Percentiles rank a stretch among this genome's conserved stretches.
These are phyloP conservation scores for Sutorius australiensis DNA, from an alignment of 768 basidiomycete species.

Conservation along the genomic window DNA sequence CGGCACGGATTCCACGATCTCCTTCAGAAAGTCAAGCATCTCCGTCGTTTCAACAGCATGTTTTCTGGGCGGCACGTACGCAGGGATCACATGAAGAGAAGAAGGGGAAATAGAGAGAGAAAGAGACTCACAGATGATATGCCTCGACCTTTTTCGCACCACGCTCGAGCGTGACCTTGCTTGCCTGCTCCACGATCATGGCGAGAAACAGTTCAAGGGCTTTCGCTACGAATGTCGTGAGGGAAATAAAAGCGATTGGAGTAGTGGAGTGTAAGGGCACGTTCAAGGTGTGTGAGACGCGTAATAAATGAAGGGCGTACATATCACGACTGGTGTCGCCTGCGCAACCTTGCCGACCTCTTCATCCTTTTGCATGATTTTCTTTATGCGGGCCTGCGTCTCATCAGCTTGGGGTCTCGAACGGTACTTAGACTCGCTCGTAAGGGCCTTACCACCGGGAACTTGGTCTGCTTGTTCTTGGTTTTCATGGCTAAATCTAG, in stretches of 20 bases:
- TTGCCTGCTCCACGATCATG: slow-evolving; percentile 76
- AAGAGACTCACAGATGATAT: slow-evolving; percentile 81
- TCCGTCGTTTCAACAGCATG: slow-evolving; percentile 85
- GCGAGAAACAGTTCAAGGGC: slow-evolving; percentile 90
- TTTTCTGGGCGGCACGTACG: slow-evolving; percentile 55
- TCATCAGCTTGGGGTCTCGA: slow-evolving; percentile 7
- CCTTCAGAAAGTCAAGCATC: slow-evolving; percentile 91
- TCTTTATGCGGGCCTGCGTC: slow-evolving; percentile 92
- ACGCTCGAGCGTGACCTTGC: slow-evolving; percentile 71
- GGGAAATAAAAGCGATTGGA: background rate
- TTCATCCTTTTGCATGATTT: slow-evolving; percentile 99
- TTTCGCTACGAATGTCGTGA: slow-evolving; percentile 60
- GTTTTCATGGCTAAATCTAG: slow-evolving; percentile 59
- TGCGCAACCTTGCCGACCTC: slow-evolving; percentile 98
- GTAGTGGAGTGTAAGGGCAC: background rate
- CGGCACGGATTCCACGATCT: slow-evolving; percentile 80
- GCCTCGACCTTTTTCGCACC: slow-evolving; percentile 88
- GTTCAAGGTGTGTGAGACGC: slow-evolving; percentile 14
- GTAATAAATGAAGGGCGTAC: slow-evolving; percentile 48
- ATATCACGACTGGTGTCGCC: slow-evolving; percentile 94
- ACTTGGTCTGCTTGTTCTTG: slow-evolving; percentile 88
- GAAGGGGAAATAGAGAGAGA: background rate
- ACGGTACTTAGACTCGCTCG: background rate
- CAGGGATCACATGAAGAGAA: background rate
- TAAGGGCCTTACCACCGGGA: slow-evolving; percentile 69